Evolutionary conservation across 2,329 filamentous ascomycete species (phyloP).

Genomic region (Albophoma yamanashiensis): DNA sequence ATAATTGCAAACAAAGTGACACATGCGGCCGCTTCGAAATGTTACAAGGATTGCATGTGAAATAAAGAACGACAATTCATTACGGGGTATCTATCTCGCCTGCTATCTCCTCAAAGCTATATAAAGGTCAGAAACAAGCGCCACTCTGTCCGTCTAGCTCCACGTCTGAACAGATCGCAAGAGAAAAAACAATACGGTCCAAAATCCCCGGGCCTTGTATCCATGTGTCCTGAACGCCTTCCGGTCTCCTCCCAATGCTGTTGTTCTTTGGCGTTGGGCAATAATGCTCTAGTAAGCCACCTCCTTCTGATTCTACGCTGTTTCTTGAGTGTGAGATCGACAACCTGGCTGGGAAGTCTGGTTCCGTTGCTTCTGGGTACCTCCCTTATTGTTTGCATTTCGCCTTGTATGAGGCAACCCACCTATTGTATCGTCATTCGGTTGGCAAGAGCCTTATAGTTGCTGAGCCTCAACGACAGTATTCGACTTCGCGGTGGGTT

Average conservation of each 20-base stretch:
- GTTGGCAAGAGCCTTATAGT: conserved; percentile 41
- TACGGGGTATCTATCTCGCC: conserved; percentile 10
- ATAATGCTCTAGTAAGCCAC: neutral
- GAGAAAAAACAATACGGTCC: neutral
- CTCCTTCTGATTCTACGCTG: neutral
- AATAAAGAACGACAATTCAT: conserved; percentile 4
- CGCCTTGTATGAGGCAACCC: neutral
- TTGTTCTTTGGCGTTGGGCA: neutral
- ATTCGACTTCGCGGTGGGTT: conserved; percentile 41
- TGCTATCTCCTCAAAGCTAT: neutral
- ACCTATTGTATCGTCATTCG: conserved; percentile 24
- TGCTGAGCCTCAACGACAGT: conserved; percentile 44
- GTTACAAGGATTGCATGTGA: neutral
- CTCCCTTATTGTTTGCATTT: neutral
- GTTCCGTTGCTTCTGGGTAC: neutral
- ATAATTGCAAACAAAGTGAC: no score
- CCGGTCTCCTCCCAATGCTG: neutral
- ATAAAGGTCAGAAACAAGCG: neutral
- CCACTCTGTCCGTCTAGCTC: neutral
- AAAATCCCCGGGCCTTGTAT: neutral
- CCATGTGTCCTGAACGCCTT: conserved; percentile 3
- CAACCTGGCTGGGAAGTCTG: neutral
- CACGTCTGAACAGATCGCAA: neutral
- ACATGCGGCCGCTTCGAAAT: neutral
- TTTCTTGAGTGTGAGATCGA: neutral